These are phyloP conservation scores for Chaetomium globosum DNA, from an alignment of 2,329 filamentous ascomycete species.

Conservation along the genomic window DNA sequence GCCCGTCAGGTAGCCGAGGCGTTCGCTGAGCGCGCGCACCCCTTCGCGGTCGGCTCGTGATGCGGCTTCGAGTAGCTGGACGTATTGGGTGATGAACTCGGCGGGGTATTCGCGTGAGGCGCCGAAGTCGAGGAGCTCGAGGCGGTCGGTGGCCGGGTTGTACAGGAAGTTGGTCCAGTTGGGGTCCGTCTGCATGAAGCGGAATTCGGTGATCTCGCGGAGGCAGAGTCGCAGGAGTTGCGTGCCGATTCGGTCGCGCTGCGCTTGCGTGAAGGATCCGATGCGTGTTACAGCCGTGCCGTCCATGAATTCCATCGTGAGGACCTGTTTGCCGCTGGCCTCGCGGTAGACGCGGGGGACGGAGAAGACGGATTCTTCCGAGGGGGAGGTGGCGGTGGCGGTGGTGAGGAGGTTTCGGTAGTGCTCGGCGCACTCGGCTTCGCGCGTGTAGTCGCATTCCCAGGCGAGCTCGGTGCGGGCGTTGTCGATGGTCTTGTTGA, in stretches of 20 bases:
- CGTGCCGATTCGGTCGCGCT: slow-evolving; percentile 94
- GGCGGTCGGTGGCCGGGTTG: slow-evolving; percentile 68
- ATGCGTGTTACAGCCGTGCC: slow-evolving; percentile 85
- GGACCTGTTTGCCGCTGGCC: slow-evolving; percentile 80
- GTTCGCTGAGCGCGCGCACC: slow-evolving; percentile 69
- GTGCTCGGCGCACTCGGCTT: slow-evolving; percentile 76
- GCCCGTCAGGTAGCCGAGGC: slow-evolving; percentile 89
- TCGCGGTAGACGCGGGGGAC: slow-evolving; percentile 78
- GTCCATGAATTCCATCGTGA: slow-evolving; percentile 91
- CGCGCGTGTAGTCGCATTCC: slow-evolving; percentile 94
- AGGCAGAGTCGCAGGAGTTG: slow-evolving; percentile 90
- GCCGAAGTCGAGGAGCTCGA: slow-evolving; percentile 94
- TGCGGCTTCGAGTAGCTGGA: slow-evolving; percentile 78
- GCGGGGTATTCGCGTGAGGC: slow-evolving; percentile 84
- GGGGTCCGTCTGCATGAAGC: slow-evolving; percentile 98
- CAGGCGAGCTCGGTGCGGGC: slow-evolving; percentile 87
- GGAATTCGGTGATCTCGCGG: slow-evolving; percentile 90
- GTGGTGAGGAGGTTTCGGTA: slow-evolving; percentile 71
- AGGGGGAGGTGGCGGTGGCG: slow-evolving; percentile 7
- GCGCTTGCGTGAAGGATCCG: slow-evolving; percentile 70
- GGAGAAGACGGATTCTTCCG: slow-evolving; percentile 70
- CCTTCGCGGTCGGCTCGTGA: slow-evolving; percentile 66
- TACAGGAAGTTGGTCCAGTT: slow-evolving; percentile 99
- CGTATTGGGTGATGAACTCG: slow-evolving; percentile 77
- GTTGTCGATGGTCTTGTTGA: slow-evolving; percentile 97